Conservation (phyloP, 345 rosid genomes). For the Cardiospermum halicacabum region DNA sequence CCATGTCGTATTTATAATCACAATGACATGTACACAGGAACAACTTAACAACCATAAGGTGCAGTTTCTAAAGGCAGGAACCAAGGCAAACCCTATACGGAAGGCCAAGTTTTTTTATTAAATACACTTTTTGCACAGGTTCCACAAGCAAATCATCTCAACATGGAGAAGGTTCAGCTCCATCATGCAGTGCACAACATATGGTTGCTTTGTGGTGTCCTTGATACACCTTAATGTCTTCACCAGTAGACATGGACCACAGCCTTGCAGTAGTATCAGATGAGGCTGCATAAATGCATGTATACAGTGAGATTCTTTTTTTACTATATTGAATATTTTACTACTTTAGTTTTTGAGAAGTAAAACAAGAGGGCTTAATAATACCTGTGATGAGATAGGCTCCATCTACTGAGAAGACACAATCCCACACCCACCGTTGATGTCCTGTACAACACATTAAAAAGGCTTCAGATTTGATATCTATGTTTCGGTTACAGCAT, state of each 20-base stretch:
- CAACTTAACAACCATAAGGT: background rate
- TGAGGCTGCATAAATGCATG: slow-evolving; percentile 48
- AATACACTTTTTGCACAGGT: background rate
- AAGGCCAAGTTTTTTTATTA: background rate
- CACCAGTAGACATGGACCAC: slow-evolving; percentile 67
- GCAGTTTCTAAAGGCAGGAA: background rate
- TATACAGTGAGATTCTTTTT: background rate
- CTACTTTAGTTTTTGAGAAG: background rate
- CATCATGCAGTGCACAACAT: slow-evolving; percentile 95
- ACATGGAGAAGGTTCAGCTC: slow-evolving; percentile 52
- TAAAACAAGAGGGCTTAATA: background rate
- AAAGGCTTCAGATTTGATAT: background rate
- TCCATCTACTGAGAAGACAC: slow-evolving; percentile 97
- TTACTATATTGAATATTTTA: background rate
- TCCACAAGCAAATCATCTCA: slow-evolving; percentile 21
- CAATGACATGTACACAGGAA: background rate
- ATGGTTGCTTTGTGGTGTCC: slow-evolving; percentile 90
- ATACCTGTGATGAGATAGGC: slow-evolving; percentile 90
- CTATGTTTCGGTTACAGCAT: slow-evolving; percentile 1
- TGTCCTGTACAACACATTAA: slow-evolving; percentile 53
- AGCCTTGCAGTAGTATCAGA: slow-evolving; percentile 88
- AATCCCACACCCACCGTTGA: slow-evolving; percentile 97
- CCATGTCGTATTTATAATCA: background rate
- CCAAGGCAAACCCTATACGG: background rate
- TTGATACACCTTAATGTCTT: slow-evolving; percentile 69